phyloP scores from a whole-genome alignment of 2,329 filamentous ascomycete species.

The Fusarium pseudoanthophilum region DNA sequence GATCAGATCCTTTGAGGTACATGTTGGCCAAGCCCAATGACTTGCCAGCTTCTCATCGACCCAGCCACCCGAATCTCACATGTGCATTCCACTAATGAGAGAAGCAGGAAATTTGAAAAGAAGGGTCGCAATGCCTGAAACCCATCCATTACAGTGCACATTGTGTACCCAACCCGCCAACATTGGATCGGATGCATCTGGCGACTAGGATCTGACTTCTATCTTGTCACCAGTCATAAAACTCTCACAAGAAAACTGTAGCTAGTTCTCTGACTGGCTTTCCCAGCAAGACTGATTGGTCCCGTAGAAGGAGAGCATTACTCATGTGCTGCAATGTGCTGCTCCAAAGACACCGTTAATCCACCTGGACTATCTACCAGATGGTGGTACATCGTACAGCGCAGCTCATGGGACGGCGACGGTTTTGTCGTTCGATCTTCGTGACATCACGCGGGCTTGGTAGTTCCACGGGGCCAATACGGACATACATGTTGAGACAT shows the following conservation, averaged over 20 bases:
- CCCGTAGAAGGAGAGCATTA: background rate
- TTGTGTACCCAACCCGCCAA: constrained; percentile 21
- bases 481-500: constrained; percentile 31
- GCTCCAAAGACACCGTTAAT: background rate
- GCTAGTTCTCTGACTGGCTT: background rate
- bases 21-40: constrained; percentile 25
- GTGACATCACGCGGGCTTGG: constrained; percentile 38
- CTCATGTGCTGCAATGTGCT: constrained; percentile 1
- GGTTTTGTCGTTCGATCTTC: constrained; percentile 38
- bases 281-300: background rate
- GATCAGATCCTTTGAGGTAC: constrained; percentile 35
- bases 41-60: constrained; percentile 9
- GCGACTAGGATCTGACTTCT: constrained; percentile 11
- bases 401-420: constrained; percentile 1
- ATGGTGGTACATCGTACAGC: background rate
- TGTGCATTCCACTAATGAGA: constrained; percentile 38
- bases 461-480: constrained; percentile 21
- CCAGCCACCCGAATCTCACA: constrained; percentile 37
- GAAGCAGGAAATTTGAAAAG: background rate
- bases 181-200: constrained; percentile 12
- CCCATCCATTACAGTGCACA: constrained; percentile 2
- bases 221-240: constrained; percentile 2
- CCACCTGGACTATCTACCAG: background rate
- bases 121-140: constrained; percentile 26
- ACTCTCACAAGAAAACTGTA: background rate